Evolutionary conservation across 1,284 basidiomycete genomes (phyloP).

Genomic region (Ustilago xerochloae): DNA sequence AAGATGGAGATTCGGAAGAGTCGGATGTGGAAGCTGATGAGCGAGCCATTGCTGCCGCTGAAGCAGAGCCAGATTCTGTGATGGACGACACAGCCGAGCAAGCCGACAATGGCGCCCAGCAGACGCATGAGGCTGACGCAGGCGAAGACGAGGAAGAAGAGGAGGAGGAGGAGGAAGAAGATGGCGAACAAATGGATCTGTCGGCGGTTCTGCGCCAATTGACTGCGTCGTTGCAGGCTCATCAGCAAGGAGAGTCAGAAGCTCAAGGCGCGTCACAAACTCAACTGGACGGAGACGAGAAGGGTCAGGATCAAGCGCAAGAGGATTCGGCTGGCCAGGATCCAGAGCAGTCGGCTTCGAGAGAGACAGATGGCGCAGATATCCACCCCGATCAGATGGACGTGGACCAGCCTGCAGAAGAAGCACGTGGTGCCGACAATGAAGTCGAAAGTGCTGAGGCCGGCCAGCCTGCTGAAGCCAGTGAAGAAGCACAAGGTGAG

Average conservation of each 20-base stretch:
- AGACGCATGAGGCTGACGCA: background rate
- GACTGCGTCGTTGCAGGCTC: constrained; percentile 56
- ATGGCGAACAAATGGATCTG: constrained; percentile 46
- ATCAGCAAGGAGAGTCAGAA: constrained; percentile 13
- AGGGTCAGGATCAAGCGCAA: background rate
- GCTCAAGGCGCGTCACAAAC: background rate
- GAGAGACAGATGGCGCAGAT: background rate
- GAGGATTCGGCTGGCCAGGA: background rate
- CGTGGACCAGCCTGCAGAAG: constrained; percentile 16
- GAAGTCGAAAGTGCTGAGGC: background rate
- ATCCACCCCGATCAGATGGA: constrained; percentile 6
- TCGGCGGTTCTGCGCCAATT: constrained; percentile 49
- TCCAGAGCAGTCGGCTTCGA: background rate
- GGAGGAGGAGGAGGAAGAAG: constrained; percentile 18
- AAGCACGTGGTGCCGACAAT: background rate
- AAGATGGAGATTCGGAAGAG: constrained; percentile 44
- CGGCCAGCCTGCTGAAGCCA: background rate
- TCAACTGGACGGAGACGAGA: too few species aligned
- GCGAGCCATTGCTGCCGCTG: constrained; percentile 57
- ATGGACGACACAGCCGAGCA: constrained; percentile 8
- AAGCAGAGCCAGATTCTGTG: constrained; percentile 47
- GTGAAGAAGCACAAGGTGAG: background rate
- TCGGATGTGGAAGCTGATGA: constrained; percentile 57
- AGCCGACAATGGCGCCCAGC: background rate
- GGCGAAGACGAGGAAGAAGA: constrained; percentile 14